Evolutionary conservation across 2,329 filamentous ascomycete genomes (phyloP), one percentile per base, ranked within the genome.

Genomic region (Hypoxylon sp.): DNA sequence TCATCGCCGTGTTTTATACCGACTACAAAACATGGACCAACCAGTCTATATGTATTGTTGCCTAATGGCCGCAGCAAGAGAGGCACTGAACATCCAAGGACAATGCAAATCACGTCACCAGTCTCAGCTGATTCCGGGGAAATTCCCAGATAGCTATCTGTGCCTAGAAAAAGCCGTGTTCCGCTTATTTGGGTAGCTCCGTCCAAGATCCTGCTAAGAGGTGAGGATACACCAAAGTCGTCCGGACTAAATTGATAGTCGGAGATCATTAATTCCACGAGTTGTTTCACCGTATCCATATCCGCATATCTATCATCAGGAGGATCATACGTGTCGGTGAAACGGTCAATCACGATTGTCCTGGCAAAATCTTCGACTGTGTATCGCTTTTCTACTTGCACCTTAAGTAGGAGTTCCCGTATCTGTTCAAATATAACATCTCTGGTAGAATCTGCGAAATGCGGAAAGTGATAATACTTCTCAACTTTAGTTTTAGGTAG

Each of bases 31-130:
- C 69, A 71, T 11, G 35, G 35, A 13, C 66, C 51, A 3, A 71
- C 51, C 17, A 71, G 3, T 14, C 5, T 39, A 10, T 50, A 71
- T 17, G 26, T 39, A 8, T 33, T 42, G 17, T 64, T 31, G 50
- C 37, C 55, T 37, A 35, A 35, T 3, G 62, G 55, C 5, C 54
- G 52, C 11, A 71, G 50, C n/a, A 71, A 22, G 26, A 26, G 26
- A 26, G 26, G 26, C 3, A 26, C 26, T 26, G 26, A 26, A 33
- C 66, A 71, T 14, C 69, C 69, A 48, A 64, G 62, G 17, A 64
- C 6, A 42, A 63, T 48, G 13, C 48, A 63, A 5, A 62, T n/a
- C 33, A 63, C 54, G n/a, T 71, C 69, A 3, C 62, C 62, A 17
- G 26, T 26, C n/a, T 51, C 42, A 24, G 44, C 57, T 42, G 35